These are phyloP conservation scores for Lentinula edodes DNA, from an alignment of 768 basidiomycete genomes.

Conservation along the genomic window DNA sequence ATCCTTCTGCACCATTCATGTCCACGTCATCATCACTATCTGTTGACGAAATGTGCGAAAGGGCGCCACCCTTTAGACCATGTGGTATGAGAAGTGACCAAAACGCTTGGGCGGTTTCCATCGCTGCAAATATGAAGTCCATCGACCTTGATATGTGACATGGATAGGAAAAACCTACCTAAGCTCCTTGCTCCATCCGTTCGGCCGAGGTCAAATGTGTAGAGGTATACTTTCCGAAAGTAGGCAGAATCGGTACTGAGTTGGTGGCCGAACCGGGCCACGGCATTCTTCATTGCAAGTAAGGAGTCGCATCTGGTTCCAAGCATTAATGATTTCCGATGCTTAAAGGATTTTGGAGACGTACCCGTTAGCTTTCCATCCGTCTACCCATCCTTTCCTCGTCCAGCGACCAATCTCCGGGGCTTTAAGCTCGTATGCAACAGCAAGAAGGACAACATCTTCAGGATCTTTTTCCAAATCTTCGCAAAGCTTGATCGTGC, in stretches of 20 bases:
- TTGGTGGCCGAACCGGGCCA: slow-evolving; percentile 50
- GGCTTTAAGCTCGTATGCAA: slow-evolving; percentile 80
- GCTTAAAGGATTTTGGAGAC: slow-evolving; percentile 16
- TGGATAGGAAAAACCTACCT: slow-evolving; percentile 35
- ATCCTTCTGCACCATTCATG: slow-evolving; percentile 41
- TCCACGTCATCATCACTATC: slow-evolving; percentile 46
- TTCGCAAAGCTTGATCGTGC: slow-evolving; percentile 72
- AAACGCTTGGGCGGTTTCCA: slow-evolving; percentile 70
- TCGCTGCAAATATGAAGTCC: slow-evolving; percentile 27
- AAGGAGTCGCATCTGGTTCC: slow-evolving; percentile 57
- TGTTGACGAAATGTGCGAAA: slow-evolving; percentile 34
- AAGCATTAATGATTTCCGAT: not conserved
- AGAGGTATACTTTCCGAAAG: slow-evolving; percentile 74
- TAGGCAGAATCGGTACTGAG: slow-evolving; percentile 62
- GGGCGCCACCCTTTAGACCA: slow-evolving; percentile 62
- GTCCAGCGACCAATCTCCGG: slow-evolving; percentile 70
- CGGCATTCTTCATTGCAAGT: slow-evolving; percentile 48
- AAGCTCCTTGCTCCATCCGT: slow-evolving; percentile 76
- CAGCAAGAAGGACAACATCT: slow-evolving; percentile 74
- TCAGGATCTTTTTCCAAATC: slow-evolving; percentile 70
- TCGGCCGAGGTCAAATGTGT: slow-evolving; percentile 78
- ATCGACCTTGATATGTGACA: not conserved
- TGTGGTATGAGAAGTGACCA: slow-evolving; percentile 75
- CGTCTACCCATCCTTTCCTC: slow-evolving; percentile 68
- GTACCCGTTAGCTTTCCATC: slow-evolving; percentile 72